Base-by-base conservation (phyloP, 768 basidiomycete genomes). In the Termitomyces sp. region DNA sequence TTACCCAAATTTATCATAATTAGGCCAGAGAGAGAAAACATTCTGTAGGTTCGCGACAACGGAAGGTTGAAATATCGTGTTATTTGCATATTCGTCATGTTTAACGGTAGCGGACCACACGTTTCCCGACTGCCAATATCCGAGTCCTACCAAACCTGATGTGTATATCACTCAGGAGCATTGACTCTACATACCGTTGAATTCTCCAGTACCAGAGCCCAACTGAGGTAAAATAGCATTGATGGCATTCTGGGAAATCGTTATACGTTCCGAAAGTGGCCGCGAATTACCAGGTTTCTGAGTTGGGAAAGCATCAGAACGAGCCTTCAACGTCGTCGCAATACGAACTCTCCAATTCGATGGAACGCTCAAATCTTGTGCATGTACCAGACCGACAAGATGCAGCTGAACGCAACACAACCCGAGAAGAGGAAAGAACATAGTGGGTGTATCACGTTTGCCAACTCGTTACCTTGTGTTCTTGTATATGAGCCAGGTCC, bases 61-160 rank as follows among this genome's bases (percentile, higher is more conserved):
- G 21, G 60, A 57, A 0, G 64, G 67, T 55, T 76, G 60, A 57
- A 78, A 75, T 12, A 66, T 67, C 5, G 64, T 75, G 9, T 69
- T 73, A n/a, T 67, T 66, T 1, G 75, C 67, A 12, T 71, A 66
- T 31, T 69, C 63, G 57, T 81, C 79, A 38, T 77, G 75, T 46
- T 80, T 78, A 1, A 78, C 80, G 68, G 78, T 70, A n/a, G 73
- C 75, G 17, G 79, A 77, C 66, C 71, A 78, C 10, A 75, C 79
- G 50, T 82, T 83, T 1, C 70, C 81, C 23, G 77, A 69, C 61
- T 81, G 79, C 81, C 81, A 82, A 56, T 73, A 81, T 40, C 78
- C 73, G 41, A 83, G 74, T 6, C 75, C 80, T 79, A 45, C 33
- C 11, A 41, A 33, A 23, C 19, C 21, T 40, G 28, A 28, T 28